Evolutionary conservation across 495 filamentous ascomycete genomes (phyloP), one percentile per base, ranked within the genome.

Genomic region (Baudoinia panamericana): DNA sequence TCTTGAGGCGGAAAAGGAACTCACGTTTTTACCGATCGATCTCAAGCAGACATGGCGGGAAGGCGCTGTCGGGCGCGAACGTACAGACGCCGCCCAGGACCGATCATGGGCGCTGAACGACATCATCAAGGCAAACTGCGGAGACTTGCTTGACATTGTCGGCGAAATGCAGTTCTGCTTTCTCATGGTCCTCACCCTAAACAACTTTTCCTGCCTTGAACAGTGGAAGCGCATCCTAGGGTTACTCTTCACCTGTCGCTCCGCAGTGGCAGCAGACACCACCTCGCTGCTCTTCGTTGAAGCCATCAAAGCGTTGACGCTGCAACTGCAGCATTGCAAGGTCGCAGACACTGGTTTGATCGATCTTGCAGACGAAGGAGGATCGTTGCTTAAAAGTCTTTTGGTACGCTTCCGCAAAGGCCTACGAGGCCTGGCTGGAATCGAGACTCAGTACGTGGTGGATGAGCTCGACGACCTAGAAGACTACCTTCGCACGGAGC

Each of bases 131-230:
- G 11, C 16, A 1, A 33, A 43, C 18, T 22, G 49, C 51, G 18
- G 30, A 25, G 16, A 48, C 42, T 11, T 50, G 55, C 34, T 40
- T 41, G 58, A 82, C 30, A 50, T 95, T 3, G 58, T 92, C n/a
- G 88, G 86, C 28, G 87, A 96, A 53, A 52, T 95, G 29, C 84
- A 95, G 51, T 80, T 92, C 51, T 70, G 75, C 25, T 95, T 90
- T 59, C 51, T 95, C 4, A 82, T 80, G 55, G 77, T 84, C 9
- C 64, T 85, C 43, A 81, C 79, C 18, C 65, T 95, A 30, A 80
- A 80, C 57, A 95, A 92, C 55, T 72, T 76, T 47, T 85, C 84
- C 1, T 93, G 83, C 54, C 66, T 87, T 18, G 78, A 87, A 50
- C 85, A 94, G 48, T 97, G 87, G 87, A 82, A 80, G 59, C 66